phyloP scores from a whole-genome alignment of 257 asterid species.

The Solanum stenotomum region DNA sequence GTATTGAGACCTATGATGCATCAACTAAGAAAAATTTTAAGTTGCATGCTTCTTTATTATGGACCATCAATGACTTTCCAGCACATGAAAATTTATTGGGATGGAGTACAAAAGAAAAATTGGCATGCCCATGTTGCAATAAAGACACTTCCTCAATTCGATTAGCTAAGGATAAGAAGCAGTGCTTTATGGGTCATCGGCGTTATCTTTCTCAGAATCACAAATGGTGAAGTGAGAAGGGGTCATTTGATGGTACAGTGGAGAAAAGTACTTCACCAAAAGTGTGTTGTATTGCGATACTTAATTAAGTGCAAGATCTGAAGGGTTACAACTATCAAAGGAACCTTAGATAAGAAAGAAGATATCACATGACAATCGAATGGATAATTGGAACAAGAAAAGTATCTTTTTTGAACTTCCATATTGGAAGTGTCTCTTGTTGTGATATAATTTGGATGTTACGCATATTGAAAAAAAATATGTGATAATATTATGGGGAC shows the following conservation, averaged over 20 bases:
- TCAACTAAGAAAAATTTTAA: too few relatives aligned
- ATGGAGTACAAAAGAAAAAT: not conserved
- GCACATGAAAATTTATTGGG: not conserved
- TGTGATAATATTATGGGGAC: not conserved
- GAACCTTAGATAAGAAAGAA: not conserved
- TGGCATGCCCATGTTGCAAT: not conserved
- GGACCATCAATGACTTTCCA: not conserved
- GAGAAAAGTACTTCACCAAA: not conserved
- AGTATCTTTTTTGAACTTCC: not conserved
- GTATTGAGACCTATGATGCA: not conserved
- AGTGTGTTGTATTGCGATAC: not conserved
- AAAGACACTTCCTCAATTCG: not conserved
- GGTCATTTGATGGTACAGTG: too few relatives aligned
- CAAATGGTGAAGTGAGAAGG: not conserved
- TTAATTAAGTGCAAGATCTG: too few relatives aligned
- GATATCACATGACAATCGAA: not conserved
- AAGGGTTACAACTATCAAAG: not conserved
- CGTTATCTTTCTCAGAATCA: too few relatives aligned
- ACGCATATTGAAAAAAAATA: too few relatives aligned
- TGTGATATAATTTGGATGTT: too few relatives aligned
- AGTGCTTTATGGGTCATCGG: not conserved
- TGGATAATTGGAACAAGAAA: not conserved
- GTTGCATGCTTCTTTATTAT: not conserved
- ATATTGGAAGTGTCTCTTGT: not conserved
- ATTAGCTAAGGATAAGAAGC: not conserved